phyloP scores from a whole-genome alignment of 1,139 yeast genomes.

The Lodderomyces jiufengensis region DNA sequence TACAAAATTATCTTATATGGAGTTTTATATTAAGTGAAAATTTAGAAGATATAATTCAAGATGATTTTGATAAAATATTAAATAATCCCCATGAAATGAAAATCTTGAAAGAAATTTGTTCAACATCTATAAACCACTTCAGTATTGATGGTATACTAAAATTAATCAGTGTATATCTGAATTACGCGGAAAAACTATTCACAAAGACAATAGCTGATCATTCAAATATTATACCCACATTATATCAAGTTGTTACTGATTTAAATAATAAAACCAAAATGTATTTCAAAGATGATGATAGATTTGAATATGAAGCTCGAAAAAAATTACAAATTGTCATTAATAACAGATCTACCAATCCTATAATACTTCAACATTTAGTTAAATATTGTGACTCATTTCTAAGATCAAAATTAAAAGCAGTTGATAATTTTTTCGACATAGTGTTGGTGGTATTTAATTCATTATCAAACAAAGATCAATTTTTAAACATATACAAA shows the following conservation, averaged over 20 bases:
- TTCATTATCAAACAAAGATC: conserved; percentile 32
- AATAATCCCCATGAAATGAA: neutral
- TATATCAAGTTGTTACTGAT: neutral
- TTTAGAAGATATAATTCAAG: neutral
- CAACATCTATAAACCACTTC: too few relatives aligned
- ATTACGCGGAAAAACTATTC: neutral
- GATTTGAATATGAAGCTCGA: conserved; percentile 29
- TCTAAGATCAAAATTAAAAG: conserved; percentile 18
- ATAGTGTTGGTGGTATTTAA: conserved; percentile 29
- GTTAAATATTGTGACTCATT: conserved; percentile 34
- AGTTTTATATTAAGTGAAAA: neutral
- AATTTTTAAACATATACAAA: conserved; percentile 31
- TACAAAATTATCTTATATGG: too few relatives aligned
- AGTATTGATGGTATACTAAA: too few relatives aligned
- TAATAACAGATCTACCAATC: conserved; percentile 19
- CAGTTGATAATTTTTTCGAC: conserved; percentile 15
- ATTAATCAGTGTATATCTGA: too few relatives aligned
- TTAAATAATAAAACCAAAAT: neutral
- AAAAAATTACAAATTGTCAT: conserved; percentile 24
- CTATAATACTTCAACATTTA: conserved; percentile 22
- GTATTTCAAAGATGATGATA: conserved; percentile 9
- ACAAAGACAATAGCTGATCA: neutral
- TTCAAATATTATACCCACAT: neutral
- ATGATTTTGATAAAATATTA: neutral
- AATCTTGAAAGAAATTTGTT: neutral